Evolutionary conservation across 208 protist genomes (phyloP), one percentile per base, ranked within the genome.

Genomic region (Wallacemonas sp.): DNA sequence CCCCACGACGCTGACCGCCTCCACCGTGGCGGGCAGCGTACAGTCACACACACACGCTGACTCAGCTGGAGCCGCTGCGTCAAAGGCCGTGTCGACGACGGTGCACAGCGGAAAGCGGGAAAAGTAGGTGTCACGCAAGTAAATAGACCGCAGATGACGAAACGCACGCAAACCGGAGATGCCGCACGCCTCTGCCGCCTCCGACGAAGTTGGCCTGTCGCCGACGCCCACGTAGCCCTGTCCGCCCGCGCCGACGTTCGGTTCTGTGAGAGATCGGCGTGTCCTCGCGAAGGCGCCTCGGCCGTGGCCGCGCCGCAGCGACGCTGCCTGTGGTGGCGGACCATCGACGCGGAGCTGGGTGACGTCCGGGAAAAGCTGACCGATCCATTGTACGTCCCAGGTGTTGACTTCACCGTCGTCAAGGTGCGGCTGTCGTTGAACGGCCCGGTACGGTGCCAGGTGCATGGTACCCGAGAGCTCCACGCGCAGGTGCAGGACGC

Each of bases 341-440:
- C 50, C 50, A 37, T 57, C 50, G 6, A 57, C n/a, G 9, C 50
- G 50, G 5, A 57, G 32, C 50, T 57, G 50, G 30, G 21, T 27
- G 12, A 57, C 17, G 1, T 38, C 30, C 9, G 50, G 50, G n/a
- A 57, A 57, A 4, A 57, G n/a, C 24, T 32, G 50, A 26, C 30
- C 50, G 4, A 57, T 10, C 50, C 50, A 57, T 3, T 8, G n/a
- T 15, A 37, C 50, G n/a, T 57, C 50, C 42, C 42, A 48, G 9
- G 5, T 5, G 42, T 19, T 19, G 5, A 8, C 12, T 19, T 8
- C 46, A 33, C 46, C 24, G 12, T 0, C 46, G 5, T 33, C 46
- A 10, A n/a, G n/a, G n/a, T n/a, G n/a, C 42, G 42, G 4, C 13
- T 12, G 42, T 19, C 17, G 9, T 12, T 9, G 17, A 5, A 12